Evolutionary conservation across 176 grass and related monocot species (phyloP), one percentile per base, ranked within the genome.

Genomic region (Elaeis guineensis): DNA sequence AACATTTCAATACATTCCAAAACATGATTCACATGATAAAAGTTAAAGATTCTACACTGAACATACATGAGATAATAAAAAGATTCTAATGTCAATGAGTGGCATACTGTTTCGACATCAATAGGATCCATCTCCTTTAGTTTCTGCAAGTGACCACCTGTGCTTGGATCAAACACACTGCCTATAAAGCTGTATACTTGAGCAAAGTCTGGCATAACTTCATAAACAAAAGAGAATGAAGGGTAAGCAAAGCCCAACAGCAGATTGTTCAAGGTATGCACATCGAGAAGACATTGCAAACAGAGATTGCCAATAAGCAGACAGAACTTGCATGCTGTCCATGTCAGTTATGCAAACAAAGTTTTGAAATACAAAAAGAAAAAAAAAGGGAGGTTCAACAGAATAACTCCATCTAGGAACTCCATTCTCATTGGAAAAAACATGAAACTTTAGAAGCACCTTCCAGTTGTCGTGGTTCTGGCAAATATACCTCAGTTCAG

Each of bases 111-210:
- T 82, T 98, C 88, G 65, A 98, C 93, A 83, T 98, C 93, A 83
- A 98, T 89, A 32, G 87, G 93, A 80, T 92, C 83, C 93, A 98
- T 98, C 82, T 92, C 93, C 49, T 92, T 92, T 35, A 98, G 81
- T 75, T 98, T 92, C 71, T 98, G 78, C 57, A 98, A 78, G 76
- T 92, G 93, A 20, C 82, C 88, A 50, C 82, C 79, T 63, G 88
- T 98, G 65, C 70, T 89, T 82, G 93, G 93, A 80, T 98, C 93
- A 30, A 98, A 98, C 75, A 98, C 20, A 71, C 74, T 98, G 53
- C 84, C 93, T 52, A 98, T 79, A 77, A 98, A 98, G 22, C 57
- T 86, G 64, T 98, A 98, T 49, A 98, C 88, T 78, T 77, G 79
- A 17, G 79, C 73, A 74, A 98, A 98, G 83, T 98, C 93, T 50